phyloP scores from a whole-genome alignment of 2,329 filamentous ascomycete genomes.

The Elsinoe batatas region DNA sequence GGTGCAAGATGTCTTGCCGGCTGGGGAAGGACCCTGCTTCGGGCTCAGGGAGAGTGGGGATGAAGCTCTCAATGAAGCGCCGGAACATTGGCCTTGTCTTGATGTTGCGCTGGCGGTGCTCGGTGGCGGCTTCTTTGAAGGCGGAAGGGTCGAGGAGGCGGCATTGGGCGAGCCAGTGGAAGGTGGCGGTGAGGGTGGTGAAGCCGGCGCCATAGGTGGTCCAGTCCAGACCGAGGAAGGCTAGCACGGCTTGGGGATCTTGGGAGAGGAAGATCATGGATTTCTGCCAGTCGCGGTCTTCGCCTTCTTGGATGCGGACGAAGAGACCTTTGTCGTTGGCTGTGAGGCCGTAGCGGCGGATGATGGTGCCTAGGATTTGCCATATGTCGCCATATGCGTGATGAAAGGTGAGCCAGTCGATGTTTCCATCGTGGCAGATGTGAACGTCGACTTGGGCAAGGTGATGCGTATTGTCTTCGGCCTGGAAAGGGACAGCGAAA shows the following conservation, averaged over 20 bases:
- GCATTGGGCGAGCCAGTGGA: conserved; percentile 49
- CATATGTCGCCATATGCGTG: conserved; percentile 63
- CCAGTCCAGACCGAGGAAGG: conserved; percentile 52
- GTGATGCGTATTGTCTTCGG: conserved; percentile 17
- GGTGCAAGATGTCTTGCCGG: conserved; percentile 40
- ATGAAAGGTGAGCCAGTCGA: conserved; percentile 58
- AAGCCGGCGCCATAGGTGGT: conserved; percentile 49
- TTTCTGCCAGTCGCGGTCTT: conserved; percentile 44
- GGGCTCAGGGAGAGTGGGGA: conserved; percentile 33
- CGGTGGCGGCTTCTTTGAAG: conserved; percentile 13
- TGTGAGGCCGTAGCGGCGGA: conserved; percentile 47
- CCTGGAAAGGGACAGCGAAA: conserved; percentile 46
- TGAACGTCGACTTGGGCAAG: conserved; percentile 61
- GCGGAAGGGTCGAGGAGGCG: conserved; percentile 47
- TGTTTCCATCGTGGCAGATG: conserved; percentile 35
- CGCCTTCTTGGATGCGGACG: conserved; percentile 59
- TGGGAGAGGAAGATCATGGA: conserved; percentile 51
- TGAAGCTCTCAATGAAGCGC: conserved; percentile 53
- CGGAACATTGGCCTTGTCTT: conserved; percentile 47
- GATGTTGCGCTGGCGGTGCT: conserved; percentile 35
- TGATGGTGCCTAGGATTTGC: conserved; percentile 54
- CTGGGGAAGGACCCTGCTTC: conserved; percentile 20
- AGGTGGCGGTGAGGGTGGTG: conserved; percentile 45
- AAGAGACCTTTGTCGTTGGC: conserved; percentile 54
- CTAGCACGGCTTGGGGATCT: conserved; percentile 46